Base-by-base conservation (phyloP, 202 grass and related monocot genomes). In the Carex arenaria region DNA sequence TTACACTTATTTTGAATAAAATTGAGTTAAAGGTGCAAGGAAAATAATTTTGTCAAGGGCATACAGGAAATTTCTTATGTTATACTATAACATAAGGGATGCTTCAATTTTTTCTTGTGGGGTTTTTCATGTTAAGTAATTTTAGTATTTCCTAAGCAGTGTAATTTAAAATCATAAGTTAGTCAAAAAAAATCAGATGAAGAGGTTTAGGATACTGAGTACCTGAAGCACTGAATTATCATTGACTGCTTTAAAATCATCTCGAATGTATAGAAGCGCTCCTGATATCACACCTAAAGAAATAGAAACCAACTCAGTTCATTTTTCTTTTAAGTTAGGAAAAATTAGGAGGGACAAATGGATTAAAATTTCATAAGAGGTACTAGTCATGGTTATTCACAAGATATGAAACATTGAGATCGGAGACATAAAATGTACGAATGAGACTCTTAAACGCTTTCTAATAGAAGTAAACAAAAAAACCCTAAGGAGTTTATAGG, bases 261-360 rank as follows among this genome's bases (percentile, higher is more conserved):
- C 94, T 14, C 94, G 94, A 71, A 97, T 97, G 86, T 97, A 97
- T 43, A 97, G 88, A 56, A 97, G 80, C 5, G 94, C 94, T 61
- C 94, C 91, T 10, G 94, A 97, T 87, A 97, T 97, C 8, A 94
- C 92, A 82, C 92, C 92, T 91, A 80, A 64, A 77, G 18, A 54
- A 6, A 64, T 1, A 20, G 11, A 78, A 17, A n/a, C 32, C 32
- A 22, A 82, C 15, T 18, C n/a, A 53, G 18, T 40, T 40, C 11
- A 36, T 12, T 31, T 49, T 34, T 5, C 19, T 57, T 15, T 42
- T 40, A 19, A 32, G 15, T 82, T 51, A 20, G 45, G 7, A 13
- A 55, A 56, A 63, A 85, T 79, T 67, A 72, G 47, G 53, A 69
- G 67, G 23, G 43, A 54, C 7, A 5, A 31, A 23, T 26, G 19